Evolutionary conservation across 129 eudicot species (phyloP).

Genomic region (Logfia minima): DNA sequence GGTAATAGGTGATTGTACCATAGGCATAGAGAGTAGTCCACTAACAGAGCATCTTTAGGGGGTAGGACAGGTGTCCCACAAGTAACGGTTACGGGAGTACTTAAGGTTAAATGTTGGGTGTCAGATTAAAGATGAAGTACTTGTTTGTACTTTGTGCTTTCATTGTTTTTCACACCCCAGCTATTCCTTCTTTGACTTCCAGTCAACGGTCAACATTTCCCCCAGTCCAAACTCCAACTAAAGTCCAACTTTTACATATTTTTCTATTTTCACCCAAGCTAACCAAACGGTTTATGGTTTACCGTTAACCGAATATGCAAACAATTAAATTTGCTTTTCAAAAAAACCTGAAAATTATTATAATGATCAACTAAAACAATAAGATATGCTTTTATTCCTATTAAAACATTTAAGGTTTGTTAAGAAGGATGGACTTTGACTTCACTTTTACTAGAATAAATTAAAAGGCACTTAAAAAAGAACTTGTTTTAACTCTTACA

Average conservation of each 20-base stretch:
- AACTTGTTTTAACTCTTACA: no score
- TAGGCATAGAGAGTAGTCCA: constrained; percentile 26
- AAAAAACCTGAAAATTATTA: no score
- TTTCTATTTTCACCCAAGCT: neutral
- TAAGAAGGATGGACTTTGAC: no score
- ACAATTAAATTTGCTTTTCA: no score
- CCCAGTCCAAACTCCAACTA: neutral
- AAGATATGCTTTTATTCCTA: no score
- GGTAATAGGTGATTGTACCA: constrained; percentile 7
- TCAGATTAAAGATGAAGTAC: constrained; percentile 40
- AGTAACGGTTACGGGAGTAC: constrained; percentile 40
- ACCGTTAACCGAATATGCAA: neutral
- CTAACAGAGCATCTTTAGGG: constrained; percentile 26
- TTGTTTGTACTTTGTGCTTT: constrained; percentile 47
- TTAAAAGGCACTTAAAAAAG: no score
- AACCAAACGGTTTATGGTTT: neutral
- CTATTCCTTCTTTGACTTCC: constrained; percentile 41
- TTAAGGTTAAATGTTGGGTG: constrained; percentile 39
- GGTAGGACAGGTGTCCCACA: constrained; percentile 44
- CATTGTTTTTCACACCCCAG: constrained; percentile 49
- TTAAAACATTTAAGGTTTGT: no score
- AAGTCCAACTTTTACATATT: neutral
- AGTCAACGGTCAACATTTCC: constrained; percentile 39
- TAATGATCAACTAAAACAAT: no score
- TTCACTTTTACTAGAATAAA: no score